Evolutionary conservation across 2,329 filamentous ascomycete genomes (phyloP).

Genomic region (Helotiales sp.): DNA sequence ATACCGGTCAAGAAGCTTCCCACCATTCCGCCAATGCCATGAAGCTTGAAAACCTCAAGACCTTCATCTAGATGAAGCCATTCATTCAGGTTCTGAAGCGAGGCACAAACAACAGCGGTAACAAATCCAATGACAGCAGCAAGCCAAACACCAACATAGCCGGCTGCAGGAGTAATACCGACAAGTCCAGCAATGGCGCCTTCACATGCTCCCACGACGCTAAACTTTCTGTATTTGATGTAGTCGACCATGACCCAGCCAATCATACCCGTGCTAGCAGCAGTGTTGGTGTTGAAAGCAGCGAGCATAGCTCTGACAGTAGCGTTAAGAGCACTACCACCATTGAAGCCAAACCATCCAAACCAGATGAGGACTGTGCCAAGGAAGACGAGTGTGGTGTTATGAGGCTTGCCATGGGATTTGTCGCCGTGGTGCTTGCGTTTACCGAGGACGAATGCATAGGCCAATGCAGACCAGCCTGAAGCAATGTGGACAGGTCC

Average conservation of each 20-base stretch:
- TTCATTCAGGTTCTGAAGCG: slow-evolving; percentile 49
- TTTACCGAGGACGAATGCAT: slow-evolving; percentile 62
- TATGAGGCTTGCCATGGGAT: slow-evolving; percentile 57
- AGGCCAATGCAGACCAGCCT: slow-evolving; percentile 63
- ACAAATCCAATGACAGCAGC: slow-evolving; percentile 52
- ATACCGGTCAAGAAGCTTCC: slow-evolving; percentile 58
- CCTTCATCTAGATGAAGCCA: slow-evolving; percentile 56
- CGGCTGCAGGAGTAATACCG: slow-evolving; percentile 58
- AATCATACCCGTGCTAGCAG: slow-evolving; percentile 53
- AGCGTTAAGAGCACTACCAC: slow-evolving; percentile 50
- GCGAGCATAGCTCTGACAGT: slow-evolving; percentile 54
- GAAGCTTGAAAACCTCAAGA: slow-evolving; percentile 60
- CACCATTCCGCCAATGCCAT: slow-evolving; percentile 58
- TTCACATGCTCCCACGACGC: slow-evolving; percentile 51
- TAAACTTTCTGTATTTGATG: slow-evolving; percentile 47
- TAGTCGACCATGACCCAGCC: slow-evolving; percentile 56
- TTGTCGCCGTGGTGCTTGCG: slow-evolving; percentile 49
- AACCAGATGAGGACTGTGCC: slow-evolving; percentile 68
- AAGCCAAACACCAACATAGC: slow-evolving; percentile 53
- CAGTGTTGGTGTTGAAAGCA: slow-evolving; percentile 59
- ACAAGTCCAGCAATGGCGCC: slow-evolving; percentile 58
- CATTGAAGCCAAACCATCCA: slow-evolving; percentile 57
- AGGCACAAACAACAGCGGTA: slow-evolving; percentile 48
- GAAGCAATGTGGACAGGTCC: slow-evolving; percentile 65
- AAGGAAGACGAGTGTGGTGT: slow-evolving; percentile 62